A percentile compares a stretch with the other conserved stretches of the same genome.
These are phyloP conservation scores for Hypomontagnella monticulosa DNA, from an alignment of 495 filamentous ascomycete genomes.

Conservation along the genomic window DNA sequence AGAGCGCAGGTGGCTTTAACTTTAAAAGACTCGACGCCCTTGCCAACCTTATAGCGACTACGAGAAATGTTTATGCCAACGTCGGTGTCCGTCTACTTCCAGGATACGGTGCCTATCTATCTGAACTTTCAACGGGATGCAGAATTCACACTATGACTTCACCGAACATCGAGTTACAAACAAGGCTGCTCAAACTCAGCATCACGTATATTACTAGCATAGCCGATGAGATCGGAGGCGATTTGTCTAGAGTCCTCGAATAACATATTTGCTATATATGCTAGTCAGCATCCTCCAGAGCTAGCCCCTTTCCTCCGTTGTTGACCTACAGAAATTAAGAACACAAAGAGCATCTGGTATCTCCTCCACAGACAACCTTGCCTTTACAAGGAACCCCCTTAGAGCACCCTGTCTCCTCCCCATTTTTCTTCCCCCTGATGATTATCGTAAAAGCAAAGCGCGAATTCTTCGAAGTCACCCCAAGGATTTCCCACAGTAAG, in stretches of 20 bases:
- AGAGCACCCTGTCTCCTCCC: neutral
- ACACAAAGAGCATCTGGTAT: conserved; percentile 17
- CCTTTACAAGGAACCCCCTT: neutral
- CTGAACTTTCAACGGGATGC: no score
- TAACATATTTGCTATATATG: neutral
- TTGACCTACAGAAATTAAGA: neutral
- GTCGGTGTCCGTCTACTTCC: neutral
- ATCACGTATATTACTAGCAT: conserved; percentile 10
- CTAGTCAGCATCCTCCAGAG: neutral
- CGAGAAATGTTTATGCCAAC: neutral
- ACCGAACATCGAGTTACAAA: no score
- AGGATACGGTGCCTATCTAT: no score
- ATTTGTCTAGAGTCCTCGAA: neutral
- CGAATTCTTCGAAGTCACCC: no score
- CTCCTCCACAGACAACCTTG: conserved; percentile 12
- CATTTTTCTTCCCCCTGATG: neutral
- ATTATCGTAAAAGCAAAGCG: no score
- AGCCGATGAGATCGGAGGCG: neutral
- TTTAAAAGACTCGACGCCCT: no score
- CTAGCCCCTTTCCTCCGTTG: neutral
- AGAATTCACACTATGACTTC: no score
- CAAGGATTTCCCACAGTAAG: no score
- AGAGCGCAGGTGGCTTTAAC: no score
- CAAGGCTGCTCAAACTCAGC: neutral
- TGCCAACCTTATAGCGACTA: no score